Evolutionary conservation across 495 filamentous ascomycete species (phyloP).

Genomic region (Tuber umbilicatum): DNA sequence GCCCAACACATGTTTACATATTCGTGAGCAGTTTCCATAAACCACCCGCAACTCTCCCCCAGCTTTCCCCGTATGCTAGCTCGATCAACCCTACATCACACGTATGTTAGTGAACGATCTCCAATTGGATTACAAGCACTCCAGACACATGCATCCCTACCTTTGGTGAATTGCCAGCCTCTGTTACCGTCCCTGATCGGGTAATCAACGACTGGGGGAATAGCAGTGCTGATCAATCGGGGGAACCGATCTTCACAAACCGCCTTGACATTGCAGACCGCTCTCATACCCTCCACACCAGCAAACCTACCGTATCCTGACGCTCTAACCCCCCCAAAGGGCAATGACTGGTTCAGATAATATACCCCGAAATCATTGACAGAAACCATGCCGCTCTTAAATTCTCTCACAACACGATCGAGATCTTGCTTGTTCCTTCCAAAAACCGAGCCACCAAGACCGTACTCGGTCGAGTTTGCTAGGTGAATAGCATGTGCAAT

Average conservation of each 20-base stretch:
- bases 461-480: constrained; percentile 71
- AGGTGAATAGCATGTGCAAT: constrained; percentile 59
- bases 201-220: constrained; percentile 73
- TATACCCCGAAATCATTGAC: constrained; percentile 91
- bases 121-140: neutral
- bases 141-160: constrained; percentile 19
- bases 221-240: constrained; percentile 60
- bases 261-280: constrained; percentile 77
- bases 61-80: constrained; percentile 30
- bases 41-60: constrained; percentile 20
- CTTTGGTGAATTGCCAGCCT: constrained; percentile 54
- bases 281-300: constrained; percentile 78
- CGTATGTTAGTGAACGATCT: neutral
- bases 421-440: constrained; percentile 54
- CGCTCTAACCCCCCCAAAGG: constrained; percentile 81
- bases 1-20: constrained; percentile 14
- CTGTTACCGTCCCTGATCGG: constrained; percentile 56
- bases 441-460: constrained; percentile 77
- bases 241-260: constrained; percentile 69
- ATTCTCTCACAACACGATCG: constrained; percentile 55
- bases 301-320: constrained; percentile 92
- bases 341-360: constrained; percentile 77
- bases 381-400: constrained; percentile 81
- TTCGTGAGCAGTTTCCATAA: constrained; percentile 28
- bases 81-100: constrained; percentile 25